These are phyloP conservation scores for Suillus subaureus DNA, from an alignment of 768 basidiomycete genomes.

Conservation along the genomic window DNA sequence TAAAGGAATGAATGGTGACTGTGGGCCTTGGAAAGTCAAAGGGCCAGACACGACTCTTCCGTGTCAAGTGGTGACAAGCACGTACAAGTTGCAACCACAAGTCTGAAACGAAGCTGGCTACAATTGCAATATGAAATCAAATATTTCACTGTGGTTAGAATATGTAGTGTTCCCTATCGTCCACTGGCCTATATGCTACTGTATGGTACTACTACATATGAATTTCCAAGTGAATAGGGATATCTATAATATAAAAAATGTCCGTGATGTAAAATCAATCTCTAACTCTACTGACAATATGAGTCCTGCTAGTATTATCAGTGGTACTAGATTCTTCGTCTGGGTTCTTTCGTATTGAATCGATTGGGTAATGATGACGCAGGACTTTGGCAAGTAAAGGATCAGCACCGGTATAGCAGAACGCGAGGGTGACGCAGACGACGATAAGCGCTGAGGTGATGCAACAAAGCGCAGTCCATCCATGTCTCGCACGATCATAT, in stretches of 20 bases:
- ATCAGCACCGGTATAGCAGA: conserved; percentile 52
- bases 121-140: not conserved
- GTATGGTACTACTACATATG: conserved; percentile 12
- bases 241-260: not conserved
- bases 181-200: conserved; percentile 4
- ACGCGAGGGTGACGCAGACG: conserved; percentile 40
- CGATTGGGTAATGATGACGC: conserved; percentile 17
- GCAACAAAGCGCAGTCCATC: conserved; percentile 63
- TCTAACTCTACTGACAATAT: not conserved
- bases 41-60: not conserved
- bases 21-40: not conserved
- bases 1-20: conserved; percentile 1
- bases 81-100: not conserved
- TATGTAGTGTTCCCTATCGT: not conserved
- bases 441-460: conserved; percentile 47
- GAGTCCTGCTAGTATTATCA: not conserved
- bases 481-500: conserved; percentile 54
- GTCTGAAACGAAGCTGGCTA: not conserved
- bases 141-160: not conserved
- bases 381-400: conserved; percentile 39
- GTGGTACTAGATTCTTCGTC: not conserved
- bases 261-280: not conserved
- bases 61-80: conserved; percentile 1
- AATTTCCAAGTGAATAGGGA: conserved; percentile 10
- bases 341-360: not conserved